phyloP scores from a whole-genome alignment of 371 early-diverging fungal species.

The Pancytospora philotis region DNA sequence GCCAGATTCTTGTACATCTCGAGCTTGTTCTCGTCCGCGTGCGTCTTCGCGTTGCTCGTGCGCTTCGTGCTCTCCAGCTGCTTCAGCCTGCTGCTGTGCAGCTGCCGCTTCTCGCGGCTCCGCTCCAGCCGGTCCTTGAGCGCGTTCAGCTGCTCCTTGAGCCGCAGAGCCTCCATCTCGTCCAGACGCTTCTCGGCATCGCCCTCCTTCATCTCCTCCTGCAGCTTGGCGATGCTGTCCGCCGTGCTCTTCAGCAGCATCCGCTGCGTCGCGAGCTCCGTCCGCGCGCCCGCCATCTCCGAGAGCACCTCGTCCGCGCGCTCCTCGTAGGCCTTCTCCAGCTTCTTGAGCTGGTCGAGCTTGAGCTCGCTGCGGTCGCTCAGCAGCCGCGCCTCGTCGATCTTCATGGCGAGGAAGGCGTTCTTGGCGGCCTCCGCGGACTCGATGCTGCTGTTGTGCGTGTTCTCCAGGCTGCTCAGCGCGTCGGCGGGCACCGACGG shows the following conservation, averaged over 20 bases:
- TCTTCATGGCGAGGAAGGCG: too few relatives aligned
- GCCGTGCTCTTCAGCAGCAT: neutral
- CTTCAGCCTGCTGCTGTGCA: neutral
- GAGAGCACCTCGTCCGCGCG: neutral
- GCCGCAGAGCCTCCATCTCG: neutral
- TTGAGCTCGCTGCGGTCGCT: too few relatives aligned
- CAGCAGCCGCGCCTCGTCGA: too few relatives aligned
- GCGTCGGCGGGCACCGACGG: too few relatives aligned
- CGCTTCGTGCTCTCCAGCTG: neutral
- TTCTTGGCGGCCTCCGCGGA: too few relatives aligned
- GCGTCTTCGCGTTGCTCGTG: neutral
- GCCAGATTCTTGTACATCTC: neutral
- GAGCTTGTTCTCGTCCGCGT: neutral
- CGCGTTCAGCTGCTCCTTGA: neutral
- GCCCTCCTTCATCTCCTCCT: conserved; percentile 2
- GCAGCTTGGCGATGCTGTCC: neutral
- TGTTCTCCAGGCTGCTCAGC: too few relatives aligned
- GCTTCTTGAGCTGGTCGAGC: neutral
- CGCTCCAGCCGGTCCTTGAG: neutral
- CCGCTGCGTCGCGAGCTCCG: neutral
- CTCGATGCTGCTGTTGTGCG: too few relatives aligned
- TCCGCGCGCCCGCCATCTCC: neutral
- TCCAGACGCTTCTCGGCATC: neutral
- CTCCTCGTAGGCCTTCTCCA: neutral
- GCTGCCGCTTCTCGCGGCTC: neutral